Evolutionary conservation across 2,329 filamentous ascomycete species (phyloP).

Genomic region (Aspergillus udagawae): DNA sequence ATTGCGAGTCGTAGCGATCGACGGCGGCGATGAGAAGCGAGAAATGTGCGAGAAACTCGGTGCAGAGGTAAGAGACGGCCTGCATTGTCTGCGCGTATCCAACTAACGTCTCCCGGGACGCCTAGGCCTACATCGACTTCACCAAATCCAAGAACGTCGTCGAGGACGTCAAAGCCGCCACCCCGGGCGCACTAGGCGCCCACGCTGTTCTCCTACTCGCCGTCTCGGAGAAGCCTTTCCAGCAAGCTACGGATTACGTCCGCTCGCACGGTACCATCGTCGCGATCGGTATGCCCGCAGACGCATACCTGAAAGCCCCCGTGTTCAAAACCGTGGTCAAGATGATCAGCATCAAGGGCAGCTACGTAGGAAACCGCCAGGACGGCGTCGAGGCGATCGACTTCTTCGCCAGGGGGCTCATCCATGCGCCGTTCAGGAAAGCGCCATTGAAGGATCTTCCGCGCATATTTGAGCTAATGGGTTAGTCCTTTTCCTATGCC

Average conservation of each 20-base stretch:
- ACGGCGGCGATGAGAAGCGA: constrained; percentile 76
- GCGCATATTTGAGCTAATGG: constrained; percentile 73
- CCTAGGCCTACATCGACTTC: constrained; percentile 79
- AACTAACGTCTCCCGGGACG: background rate
- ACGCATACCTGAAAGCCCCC: constrained; percentile 73
- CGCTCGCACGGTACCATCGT: constrained; percentile 77
- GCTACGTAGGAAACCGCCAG: constrained; percentile 87
- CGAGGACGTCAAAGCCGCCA: constrained; percentile 76
- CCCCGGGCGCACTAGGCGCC: constrained; percentile 74
- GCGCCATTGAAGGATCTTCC: constrained; percentile 76
- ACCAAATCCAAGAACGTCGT: constrained; percentile 70
- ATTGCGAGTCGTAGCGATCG: constrained; percentile 73
- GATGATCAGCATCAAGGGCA: constrained; percentile 91
- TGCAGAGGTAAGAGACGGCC: constrained; percentile 41
- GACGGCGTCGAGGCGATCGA: constrained; percentile 87
- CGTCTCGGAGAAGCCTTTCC: constrained; percentile 86
- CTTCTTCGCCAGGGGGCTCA: constrained; percentile 78
- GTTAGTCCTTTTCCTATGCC: constrained; percentile 20
- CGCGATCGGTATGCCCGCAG: constrained; percentile 81
- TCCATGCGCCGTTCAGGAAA: constrained; percentile 83
- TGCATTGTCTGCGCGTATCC: too few relatives aligned
- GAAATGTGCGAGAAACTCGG: constrained; percentile 65
- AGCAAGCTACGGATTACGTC: constrained; percentile 86
- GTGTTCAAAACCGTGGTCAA: constrained; percentile 85
- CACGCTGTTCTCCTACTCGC: constrained; percentile 85